A percentile compares a stretch with the other conserved stretches of the same genome.
Conservation (phyloP, 345 rosid species). For the Zanthoxylum bungeanum region DNA sequence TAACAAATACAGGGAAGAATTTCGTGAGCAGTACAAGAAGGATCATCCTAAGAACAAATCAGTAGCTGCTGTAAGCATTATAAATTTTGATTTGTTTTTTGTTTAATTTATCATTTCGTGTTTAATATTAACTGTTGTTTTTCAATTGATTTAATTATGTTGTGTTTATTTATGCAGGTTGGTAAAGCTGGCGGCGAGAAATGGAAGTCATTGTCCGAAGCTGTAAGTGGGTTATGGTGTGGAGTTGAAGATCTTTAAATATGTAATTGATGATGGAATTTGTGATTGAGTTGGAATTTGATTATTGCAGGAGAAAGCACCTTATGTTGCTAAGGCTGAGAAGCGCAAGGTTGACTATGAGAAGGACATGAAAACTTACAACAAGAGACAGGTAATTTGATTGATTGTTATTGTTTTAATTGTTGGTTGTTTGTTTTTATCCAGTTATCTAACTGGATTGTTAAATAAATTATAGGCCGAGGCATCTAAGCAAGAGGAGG, state of each 20-base stretch:
- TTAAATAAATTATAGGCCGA: slow-evolving; percentile 48
- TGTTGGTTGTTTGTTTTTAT: neutral
- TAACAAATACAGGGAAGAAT: slow-evolving; percentile 66
- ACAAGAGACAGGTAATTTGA: slow-evolving; percentile 62
- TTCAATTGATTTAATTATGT: neutral
- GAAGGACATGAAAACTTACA: slow-evolving; percentile 87
- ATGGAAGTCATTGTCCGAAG: slow-evolving; percentile 85
- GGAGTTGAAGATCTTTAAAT: neutral
- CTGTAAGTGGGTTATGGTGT: slow-evolving; percentile 36
- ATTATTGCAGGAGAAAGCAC: slow-evolving; percentile 72
- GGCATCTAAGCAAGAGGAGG: slow-evolving; percentile 57
- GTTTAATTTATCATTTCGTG: too few relatives aligned
- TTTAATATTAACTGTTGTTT: neutral
- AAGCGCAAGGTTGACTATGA: slow-evolving; percentile 87
- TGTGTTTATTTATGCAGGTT: too few relatives aligned
- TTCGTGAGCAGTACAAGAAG: slow-evolving; percentile 78
- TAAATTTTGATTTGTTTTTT: too few relatives aligned
- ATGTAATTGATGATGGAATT: neutral
- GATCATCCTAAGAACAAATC: slow-evolving; percentile 96
- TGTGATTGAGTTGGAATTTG: neutral
- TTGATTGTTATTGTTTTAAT: neutral
- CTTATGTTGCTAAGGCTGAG: slow-evolving; percentile 73
- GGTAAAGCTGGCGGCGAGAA: slow-evolving; percentile 96
- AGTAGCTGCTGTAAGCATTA: slow-evolving; percentile 73
- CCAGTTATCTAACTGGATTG: neutral